Evolutionary conservation across 768 basidiomycete species (phyloP).

Genomic region (Strobilomyces confusus): DNA sequence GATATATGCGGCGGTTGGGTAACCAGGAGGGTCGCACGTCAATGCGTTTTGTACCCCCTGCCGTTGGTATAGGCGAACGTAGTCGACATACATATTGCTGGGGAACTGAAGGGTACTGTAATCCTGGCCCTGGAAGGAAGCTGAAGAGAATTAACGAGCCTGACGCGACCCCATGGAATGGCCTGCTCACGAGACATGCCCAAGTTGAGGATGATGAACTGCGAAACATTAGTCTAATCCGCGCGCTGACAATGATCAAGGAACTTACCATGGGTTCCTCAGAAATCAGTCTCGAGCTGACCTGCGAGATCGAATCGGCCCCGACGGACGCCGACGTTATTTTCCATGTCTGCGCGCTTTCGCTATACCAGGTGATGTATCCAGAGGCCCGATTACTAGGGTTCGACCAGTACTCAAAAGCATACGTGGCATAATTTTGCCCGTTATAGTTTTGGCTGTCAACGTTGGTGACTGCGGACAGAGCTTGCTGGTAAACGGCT

Average conservation of each 20-base stretch:
- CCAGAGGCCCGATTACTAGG: slow-evolving; percentile 62
- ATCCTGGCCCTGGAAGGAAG: slow-evolving; percentile 55
- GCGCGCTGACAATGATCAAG: slow-evolving; percentile 1
- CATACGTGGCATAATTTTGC: slow-evolving; percentile 56
- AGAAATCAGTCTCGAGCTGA: slow-evolving; percentile 65
- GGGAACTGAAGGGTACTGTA: slow-evolving; percentile 59
- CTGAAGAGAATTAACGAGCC: slow-evolving; percentile 23
- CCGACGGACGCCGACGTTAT: slow-evolving; percentile 63
- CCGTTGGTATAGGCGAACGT: slow-evolving; percentile 85
- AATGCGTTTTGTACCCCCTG: slow-evolving; percentile 61
- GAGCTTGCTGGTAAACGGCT: slow-evolving; percentile 69
- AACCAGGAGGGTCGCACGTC: slow-evolving; percentile 73
- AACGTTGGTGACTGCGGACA: slow-evolving; percentile 59
- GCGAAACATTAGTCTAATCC: slow-evolving; percentile 8
- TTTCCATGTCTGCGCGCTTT: slow-evolving; percentile 68
- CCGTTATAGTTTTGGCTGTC: slow-evolving; percentile 55
- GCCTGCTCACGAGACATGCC: slow-evolving; percentile 60
- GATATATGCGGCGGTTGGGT: slow-evolving; percentile 83
- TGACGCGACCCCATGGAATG: not conserved
- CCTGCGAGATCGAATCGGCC: slow-evolving; percentile 51
- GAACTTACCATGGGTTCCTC: slow-evolving; percentile 89
- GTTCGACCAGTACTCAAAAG: slow-evolving; percentile 79
- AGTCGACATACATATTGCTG: slow-evolving; percentile 79
- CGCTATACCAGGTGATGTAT: slow-evolving; percentile 81
- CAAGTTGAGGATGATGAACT: slow-evolving; percentile 85